Evolutionary conservation across 768 basidiomycete genomes (phyloP).

Genomic region (Pleurotus pulmonarius): DNA sequence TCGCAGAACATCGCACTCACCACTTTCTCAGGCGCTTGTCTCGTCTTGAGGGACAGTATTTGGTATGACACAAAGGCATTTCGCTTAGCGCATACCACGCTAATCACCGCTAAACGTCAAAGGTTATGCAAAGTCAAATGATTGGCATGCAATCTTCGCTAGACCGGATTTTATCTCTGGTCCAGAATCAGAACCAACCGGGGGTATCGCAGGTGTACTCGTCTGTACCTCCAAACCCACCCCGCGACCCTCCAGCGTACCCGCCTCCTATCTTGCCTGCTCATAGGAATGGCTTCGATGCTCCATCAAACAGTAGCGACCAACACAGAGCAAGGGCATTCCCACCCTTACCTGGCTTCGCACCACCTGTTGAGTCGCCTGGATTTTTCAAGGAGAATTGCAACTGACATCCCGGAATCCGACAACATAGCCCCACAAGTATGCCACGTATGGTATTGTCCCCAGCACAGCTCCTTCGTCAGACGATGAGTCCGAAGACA

Average conservation of each 20-base stretch:
- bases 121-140: conserved; percentile 94
- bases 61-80: conserved; percentile 42
- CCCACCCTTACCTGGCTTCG: conserved; percentile 88
- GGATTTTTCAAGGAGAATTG: conserved; percentile 11
- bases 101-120: neutral
- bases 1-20: conserved; percentile 12
- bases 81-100: neutral
- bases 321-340: conserved; percentile 45
- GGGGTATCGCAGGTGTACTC: conserved; percentile 2
- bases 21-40: conserved; percentile 61
- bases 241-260: conserved; percentile 24
- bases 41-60: conserved; percentile 81
- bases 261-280: conserved; percentile 26
- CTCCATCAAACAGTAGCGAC: conserved; percentile 25
- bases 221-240: conserved; percentile 26
- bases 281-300: conserved; percentile 39
- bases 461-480: conserved; percentile 81
- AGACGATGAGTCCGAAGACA: conserved; percentile 90
- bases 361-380: conserved; percentile 66
- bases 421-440: conserved; percentile 70
- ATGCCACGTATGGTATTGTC: conserved; percentile 87
- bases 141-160: conserved; percentile 90
- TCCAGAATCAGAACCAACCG: conserved; percentile 41
- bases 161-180: conserved; percentile 73
- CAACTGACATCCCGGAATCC: conserved; percentile 13